Evolutionary conservation across 2,329 filamentous ascomycete species (phyloP), one percentile per base, ranked within the genome.

Genomic region (Fusarium pseudocircinatum): DNA sequence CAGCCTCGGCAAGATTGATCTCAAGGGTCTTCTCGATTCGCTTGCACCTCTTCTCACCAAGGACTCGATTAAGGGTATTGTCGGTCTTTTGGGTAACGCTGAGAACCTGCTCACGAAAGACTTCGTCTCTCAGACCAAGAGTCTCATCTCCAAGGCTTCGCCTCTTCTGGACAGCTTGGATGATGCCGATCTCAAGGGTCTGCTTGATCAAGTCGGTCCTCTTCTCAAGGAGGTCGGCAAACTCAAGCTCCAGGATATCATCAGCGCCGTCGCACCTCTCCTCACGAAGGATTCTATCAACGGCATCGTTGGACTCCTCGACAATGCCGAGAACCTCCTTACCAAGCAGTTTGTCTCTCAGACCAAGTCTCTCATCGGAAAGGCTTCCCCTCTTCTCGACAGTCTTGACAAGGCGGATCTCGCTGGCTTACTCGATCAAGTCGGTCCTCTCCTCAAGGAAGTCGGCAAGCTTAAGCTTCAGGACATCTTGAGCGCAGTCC

Each of bases 61-160:
- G 37, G 75, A 81, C 6, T 78, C 78, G 1, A 71, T 82, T 40
- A 74, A 80, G 4, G 77, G 80, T 8, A 68, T 82, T 18, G 70
- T 83, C 10, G 79, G 79, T 7, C 72, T 84, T 3, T 72, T 83
- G 4, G 75, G 79, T 18, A 79, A 83, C 37, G 78, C 81, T 4
- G 73, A 80, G 60, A 62, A 69, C 4, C 76, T 82, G 0, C 71
- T 82, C 2, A 79, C 77, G 0, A 67, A 65, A 9, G 72, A 77
- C n/a, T 78, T 78, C 14, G 79, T 81, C 5, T 67, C 72, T 2
- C 64, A 74, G 13, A 73, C 79, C 0, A 76, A 78, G 22, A 67
- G 70, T 7, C 65, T 81, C 3, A 69, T 81, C 13, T 67, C 70
- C 1, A 75, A 75, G 36, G 79, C 79, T 63, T 67, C 63, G 32